Conservation (phyloP, 176 grass and related monocot species). For the Themeda triandra region DNA sequence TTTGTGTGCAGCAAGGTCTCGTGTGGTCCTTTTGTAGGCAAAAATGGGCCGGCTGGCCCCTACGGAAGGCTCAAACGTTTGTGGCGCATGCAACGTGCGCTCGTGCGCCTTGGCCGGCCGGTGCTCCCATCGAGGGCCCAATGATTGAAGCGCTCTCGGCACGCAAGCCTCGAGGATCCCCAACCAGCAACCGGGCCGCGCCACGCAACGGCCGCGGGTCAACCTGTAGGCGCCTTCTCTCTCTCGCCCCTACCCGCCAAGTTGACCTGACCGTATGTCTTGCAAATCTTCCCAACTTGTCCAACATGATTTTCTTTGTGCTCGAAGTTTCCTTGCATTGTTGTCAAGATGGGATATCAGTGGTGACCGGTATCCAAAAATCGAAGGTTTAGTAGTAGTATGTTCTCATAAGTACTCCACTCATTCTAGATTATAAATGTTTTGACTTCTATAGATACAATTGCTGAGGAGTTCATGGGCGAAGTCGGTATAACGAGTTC, state of each 20-base stretch:
- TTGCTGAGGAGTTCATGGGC: too few species aligned
- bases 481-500: too few species aligned
- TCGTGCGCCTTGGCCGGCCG: background rate
- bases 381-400: background rate
- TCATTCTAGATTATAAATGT: too few species aligned
- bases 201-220: background rate
- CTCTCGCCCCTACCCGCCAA: background rate
- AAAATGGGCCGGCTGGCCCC: too few species aligned
- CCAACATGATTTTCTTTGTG: background rate
- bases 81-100: background rate
- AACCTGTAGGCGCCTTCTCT: background rate
- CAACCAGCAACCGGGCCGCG: background rate
- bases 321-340: background rate
- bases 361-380: background rate
- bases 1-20: too few species aligned
- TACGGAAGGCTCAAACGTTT: too few species aligned
- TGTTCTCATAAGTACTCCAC: too few species aligned
- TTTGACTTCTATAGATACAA: too few species aligned
- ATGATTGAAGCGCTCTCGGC: background rate
- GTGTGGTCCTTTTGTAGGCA: background rate
- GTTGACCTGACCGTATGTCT: background rate
- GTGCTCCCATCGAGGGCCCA: background rate
- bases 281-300: background rate
- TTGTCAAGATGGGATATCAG: background rate
- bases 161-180: background rate